Conservation (phyloP, 371 early-diverging fungal species). For the Mucor irregularis region DNA sequence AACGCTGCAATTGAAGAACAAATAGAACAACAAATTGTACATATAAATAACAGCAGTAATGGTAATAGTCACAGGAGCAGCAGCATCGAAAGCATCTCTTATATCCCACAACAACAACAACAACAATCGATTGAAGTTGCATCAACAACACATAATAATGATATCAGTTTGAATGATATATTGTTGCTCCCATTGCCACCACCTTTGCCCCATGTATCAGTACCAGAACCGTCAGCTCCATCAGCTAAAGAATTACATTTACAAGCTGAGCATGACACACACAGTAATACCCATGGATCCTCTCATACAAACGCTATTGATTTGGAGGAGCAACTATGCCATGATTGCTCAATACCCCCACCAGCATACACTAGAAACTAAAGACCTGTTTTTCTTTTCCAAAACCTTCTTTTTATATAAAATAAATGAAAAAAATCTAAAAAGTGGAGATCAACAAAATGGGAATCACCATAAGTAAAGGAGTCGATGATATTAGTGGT, state of each 20-base stretch:
- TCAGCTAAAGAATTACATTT: conserved; percentile 18
- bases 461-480: not conserved
- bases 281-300: not conserved
- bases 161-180: too few relatives aligned
- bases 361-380: conserved; percentile 19
- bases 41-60: not conserved
- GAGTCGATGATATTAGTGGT: not conserved
- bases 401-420: conserved; percentile 7
- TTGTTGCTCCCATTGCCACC: not conserved
- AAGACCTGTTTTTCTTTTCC: not conserved
- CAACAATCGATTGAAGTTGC: too few relatives aligned
- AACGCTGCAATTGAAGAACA: not conserved
- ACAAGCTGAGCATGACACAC: not conserved
- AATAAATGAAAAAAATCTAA: conserved; percentile 9
- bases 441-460: conserved; percentile 2
- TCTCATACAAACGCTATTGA: too few relatives aligned
- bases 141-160: not conserved
- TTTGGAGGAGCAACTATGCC: conserved; percentile 8
- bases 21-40: not conserved
- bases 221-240: conserved; percentile 26
- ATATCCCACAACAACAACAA: too few relatives aligned
- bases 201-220: not conserved
- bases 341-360: conserved; percentile 20
- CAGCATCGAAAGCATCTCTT: too few relatives aligned
- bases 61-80: too few relatives aligned